Evolutionary conservation across 192 early-diverging fungal species (phyloP).

Genomic region (Coemansia sp.): DNA sequence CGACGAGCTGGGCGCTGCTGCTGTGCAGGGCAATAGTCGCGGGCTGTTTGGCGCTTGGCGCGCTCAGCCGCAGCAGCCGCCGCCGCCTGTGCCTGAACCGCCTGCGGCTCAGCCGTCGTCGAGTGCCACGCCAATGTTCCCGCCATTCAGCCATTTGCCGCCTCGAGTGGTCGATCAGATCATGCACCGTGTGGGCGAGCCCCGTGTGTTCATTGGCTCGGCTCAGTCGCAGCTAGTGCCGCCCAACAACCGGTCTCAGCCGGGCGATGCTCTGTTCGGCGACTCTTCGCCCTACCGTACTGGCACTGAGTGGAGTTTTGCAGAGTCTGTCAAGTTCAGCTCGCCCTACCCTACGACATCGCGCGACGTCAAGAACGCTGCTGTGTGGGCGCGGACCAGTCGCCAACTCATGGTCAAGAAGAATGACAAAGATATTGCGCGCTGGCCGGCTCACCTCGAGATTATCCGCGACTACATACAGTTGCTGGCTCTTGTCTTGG

Average conservation of each 20-base stretch:
- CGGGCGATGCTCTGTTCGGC: constrained; percentile 17
- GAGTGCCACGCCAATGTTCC: constrained; percentile 44
- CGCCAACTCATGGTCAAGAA: constrained; percentile 30
- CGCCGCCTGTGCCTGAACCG: not conserved
- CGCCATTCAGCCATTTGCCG: constrained; percentile 59
- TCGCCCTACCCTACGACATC: constrained; percentile 45
- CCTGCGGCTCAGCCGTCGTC: not conserved
- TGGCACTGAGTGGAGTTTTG: constrained; percentile 56
- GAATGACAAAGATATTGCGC: constrained; percentile 31
- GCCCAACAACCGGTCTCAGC: constrained; percentile 15
- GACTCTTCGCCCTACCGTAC: constrained; percentile 49
- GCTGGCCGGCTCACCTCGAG: constrained; percentile 48
- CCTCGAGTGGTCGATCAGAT: constrained; percentile 39
- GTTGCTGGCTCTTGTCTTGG: constrained; percentile 43
- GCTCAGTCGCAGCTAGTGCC: constrained; percentile 35
- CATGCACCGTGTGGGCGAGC: constrained; percentile 56
- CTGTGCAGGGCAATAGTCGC: not conserved
- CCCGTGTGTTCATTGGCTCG: constrained; percentile 51
- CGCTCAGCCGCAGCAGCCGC: not conserved
- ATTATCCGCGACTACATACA: constrained; percentile 52
- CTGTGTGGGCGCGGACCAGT: constrained; percentile 22
- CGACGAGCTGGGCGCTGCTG: not conserved
- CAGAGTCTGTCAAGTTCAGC: constrained; percentile 49
- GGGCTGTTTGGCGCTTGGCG: not conserved
- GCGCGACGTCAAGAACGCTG: constrained; percentile 25